These are phyloP conservation scores for Pholiota microspora DNA, from an alignment of 768 basidiomycete species.

Conservation along the genomic window DNA sequence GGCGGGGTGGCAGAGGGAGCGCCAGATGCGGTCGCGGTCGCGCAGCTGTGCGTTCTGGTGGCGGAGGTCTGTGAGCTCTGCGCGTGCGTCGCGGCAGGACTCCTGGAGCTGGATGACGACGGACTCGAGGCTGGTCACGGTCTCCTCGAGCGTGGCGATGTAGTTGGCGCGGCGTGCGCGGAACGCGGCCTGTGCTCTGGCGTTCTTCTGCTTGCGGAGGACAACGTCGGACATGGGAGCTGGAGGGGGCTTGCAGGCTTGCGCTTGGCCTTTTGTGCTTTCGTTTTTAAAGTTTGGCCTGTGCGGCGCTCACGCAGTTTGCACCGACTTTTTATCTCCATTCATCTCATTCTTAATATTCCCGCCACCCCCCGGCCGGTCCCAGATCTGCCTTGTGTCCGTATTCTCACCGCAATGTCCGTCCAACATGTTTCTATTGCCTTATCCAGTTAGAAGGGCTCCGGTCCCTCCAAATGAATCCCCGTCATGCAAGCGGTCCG, in stretches of 20 bases:
- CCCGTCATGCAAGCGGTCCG: conserved; percentile 28
- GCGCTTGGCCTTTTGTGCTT: too few relatives aligned
- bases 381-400: conserved; percentile 27
- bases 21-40: conserved; percentile 76
- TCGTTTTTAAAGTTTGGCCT: conserved; percentile 53
- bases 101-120: conserved; percentile 84
- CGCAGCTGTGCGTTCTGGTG: conserved; percentile 64
- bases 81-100: conserved; percentile 66
- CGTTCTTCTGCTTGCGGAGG: conserved; percentile 85
- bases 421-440: conserved; percentile 31
- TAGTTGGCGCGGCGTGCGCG: conserved; percentile 80
- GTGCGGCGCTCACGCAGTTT: conserved; percentile 43
- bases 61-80: conserved; percentile 58
- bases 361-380: conserved; percentile 23
- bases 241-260: too few relatives aligned
- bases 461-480: conserved; percentile 32
- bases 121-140: conserved; percentile 83
- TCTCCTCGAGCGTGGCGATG: conserved; percentile 85
- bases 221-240: conserved; percentile 67
- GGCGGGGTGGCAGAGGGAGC: conserved; percentile 60
- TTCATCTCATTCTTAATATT: conserved; percentile 28
- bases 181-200: conserved; percentile 86
- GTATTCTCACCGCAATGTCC: conserved; percentile 45
- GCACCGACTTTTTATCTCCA: conserved; percentile 40
- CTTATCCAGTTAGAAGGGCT: conserved; percentile 38